Percentiles rank a stretch among this genome's conserved stretches.
phyloP scores from a whole-genome alignment of 441 rosid genomes.

The Syzygium syzygioides region DNA sequence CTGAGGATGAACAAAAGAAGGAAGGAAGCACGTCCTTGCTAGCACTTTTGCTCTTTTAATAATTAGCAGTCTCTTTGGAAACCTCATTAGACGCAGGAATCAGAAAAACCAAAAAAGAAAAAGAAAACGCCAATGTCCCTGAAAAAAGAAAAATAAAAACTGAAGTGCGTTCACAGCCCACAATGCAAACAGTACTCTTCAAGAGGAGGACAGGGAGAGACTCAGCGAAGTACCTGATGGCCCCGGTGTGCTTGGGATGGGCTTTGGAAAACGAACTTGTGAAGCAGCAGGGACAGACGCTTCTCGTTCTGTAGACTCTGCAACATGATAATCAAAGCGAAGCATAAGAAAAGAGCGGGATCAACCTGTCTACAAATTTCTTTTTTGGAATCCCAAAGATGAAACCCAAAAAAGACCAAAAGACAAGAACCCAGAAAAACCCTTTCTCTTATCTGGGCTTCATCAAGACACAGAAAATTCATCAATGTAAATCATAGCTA shows the following conservation, averaged over 20 bases:
- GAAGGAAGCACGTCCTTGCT: conserved; percentile 15
- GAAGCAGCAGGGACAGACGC: conserved; percentile 33
- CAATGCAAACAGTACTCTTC: background rate
- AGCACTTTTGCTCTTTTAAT: conserved; percentile 21
- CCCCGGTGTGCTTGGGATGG: conserved; percentile 17
- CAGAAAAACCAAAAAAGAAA: background rate
- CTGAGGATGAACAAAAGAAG: background rate
- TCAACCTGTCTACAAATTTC: conserved; percentile 18
- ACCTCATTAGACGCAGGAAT: conserved; percentile 22
- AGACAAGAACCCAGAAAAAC: background rate
- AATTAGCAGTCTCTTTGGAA: conserved; percentile 39
- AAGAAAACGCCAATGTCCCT: background rate
- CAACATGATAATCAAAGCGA: conserved; percentile 21
- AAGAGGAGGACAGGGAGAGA: background rate
- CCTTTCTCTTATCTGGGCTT: background rate
- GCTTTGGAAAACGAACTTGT: conserved; percentile 14
- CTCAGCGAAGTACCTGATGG: conserved; percentile 5
- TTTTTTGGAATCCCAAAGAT: background rate
- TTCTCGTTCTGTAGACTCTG: conserved; percentile 32
- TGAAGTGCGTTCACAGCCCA: background rate
- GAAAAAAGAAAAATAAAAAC: background rate
- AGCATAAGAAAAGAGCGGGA: conserved; percentile 42
- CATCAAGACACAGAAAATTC: background rate
- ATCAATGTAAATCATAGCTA: background rate
- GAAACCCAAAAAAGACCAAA: background rate